Percentiles rank a stretch among this genome's conserved stretches.
These are phyloP conservation scores for Penicillium occitanis DNA, from an alignment of 2,329 filamentous ascomycete genomes.

Conservation along the genomic window DNA sequence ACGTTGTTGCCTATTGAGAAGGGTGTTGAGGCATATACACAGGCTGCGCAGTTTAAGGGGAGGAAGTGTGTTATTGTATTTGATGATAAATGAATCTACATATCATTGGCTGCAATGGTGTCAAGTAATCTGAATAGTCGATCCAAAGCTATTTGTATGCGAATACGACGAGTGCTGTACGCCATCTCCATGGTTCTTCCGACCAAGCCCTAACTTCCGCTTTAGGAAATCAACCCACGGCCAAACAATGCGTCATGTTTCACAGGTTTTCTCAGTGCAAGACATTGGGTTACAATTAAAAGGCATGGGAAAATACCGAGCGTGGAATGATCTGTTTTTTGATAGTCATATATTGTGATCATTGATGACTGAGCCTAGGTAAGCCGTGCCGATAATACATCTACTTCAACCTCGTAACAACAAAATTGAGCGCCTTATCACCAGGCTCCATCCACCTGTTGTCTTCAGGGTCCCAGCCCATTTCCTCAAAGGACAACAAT, in stretches of 20 bases:
- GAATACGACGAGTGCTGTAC: conserved; percentile 4
- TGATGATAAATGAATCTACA: background rate
- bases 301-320: no score
- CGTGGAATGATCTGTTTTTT: no score
- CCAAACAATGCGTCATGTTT: background rate
- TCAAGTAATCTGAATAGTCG: no score
- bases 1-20: conserved; percentile 3
- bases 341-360: no score
- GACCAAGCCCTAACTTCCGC: background rate
- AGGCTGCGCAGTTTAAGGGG: background rate
- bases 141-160: background rate
- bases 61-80: conserved; percentile 1
- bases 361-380: no score
- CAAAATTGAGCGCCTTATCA: conserved; percentile 3
- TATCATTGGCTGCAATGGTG: background rate
- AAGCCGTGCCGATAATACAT: background rate
- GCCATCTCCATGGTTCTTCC: background rate
- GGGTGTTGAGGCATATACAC: background rate
- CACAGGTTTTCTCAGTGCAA: background rate
- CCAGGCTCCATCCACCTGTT: conserved; percentile 11
- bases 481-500: conserved; percentile 10
- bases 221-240: conserved; percentile 1
- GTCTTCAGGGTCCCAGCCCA: conserved; percentile 13
- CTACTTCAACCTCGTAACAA: conserved; percentile 12
- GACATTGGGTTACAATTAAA: background rate